Evolutionary conservation across 441 rosid genomes (phyloP).

Genomic region (Gossypium trilobum): DNA sequence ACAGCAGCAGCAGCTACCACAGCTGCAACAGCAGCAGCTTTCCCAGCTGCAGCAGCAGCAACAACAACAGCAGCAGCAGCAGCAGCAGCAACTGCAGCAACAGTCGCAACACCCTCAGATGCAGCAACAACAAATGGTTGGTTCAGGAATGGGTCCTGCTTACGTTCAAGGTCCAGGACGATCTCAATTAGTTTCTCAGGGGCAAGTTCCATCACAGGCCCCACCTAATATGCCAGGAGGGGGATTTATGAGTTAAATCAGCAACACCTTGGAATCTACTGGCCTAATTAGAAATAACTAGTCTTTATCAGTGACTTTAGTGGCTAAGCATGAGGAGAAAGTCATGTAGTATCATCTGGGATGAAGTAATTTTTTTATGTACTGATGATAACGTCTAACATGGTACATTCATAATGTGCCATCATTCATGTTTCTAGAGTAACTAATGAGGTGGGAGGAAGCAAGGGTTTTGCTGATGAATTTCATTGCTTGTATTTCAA

Average conservation of each 20-base stretch:
- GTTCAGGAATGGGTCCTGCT: constrained; percentile 63
- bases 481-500: neutral
- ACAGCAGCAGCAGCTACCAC: constrained; percentile 18
- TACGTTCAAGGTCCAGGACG: constrained; percentile 67
- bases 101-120: constrained; percentile 21
- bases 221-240: constrained; percentile 61
- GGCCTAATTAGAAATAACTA: neutral
- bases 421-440: neutral
- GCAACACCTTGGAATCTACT: neutral
- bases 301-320: neutral
- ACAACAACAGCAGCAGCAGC: constrained; percentile 19
- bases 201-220: constrained; percentile 63
- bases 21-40: constrained; percentile 24
- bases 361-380: neutral
- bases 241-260: constrained; percentile 48
- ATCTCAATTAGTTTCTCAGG: constrained; percentile 50
- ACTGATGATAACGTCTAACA: neutral
- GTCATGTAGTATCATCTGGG: neutral
- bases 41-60: constrained; percentile 39
- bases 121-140: constrained; percentile 62
- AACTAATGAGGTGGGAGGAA: neutral
- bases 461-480: neutral
- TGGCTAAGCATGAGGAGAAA: neutral
- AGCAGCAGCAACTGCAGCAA: constrained; percentile 15
- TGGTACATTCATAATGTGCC: neutral